Evolutionary conservation across 371 early-diverging fungal species (phyloP).

Genomic region (Apophysomyces ossiformis): DNA sequence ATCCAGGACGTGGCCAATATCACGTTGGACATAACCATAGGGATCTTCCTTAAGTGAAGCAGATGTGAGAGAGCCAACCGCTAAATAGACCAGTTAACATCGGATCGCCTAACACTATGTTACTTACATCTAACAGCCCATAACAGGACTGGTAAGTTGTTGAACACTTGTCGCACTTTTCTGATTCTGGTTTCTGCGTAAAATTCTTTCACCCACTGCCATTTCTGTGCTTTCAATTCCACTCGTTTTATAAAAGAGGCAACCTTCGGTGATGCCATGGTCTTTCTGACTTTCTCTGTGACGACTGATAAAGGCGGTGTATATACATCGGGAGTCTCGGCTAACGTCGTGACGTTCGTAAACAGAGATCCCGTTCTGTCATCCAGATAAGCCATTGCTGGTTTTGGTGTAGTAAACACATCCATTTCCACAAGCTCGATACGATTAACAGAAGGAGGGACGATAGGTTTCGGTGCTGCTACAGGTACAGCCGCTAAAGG

Average conservation of each 20-base stretch:
- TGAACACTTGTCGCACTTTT: conserved; percentile 40
- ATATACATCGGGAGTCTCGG: neutral
- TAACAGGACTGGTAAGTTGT: conserved; percentile 46
- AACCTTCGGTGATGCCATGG: conserved; percentile 14
- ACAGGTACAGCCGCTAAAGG: conserved; percentile 21
- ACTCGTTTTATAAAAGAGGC: conserved; percentile 25
- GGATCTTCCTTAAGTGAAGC: conserved; percentile 58
- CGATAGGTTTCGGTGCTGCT: conserved; percentile 19
- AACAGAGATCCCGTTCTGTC: conserved; percentile 32
- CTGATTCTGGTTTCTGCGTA: conserved; percentile 37
- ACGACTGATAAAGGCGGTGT: conserved; percentile 14
- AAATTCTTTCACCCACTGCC: conserved; percentile 31
- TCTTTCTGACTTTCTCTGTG: conserved; percentile 23
- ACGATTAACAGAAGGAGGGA: conserved; percentile 20
- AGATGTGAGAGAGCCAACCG: conserved; percentile 50
- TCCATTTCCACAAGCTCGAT: conserved; percentile 25
- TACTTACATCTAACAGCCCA: conserved; percentile 56
- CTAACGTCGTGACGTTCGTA: conserved; percentile 13
- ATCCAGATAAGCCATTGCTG: conserved; percentile 18
- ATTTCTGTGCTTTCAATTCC: conserved; percentile 21
- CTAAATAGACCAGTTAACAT: conserved; percentile 20
- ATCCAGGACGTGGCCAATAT: conserved; percentile 53
- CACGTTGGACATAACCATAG: conserved; percentile 60
- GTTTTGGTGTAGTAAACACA: conserved; percentile 25
- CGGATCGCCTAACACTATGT: neutral